Base-by-base conservation (phyloP, 192 early-diverging fungal species). In the Physocladia obscura region DNA sequence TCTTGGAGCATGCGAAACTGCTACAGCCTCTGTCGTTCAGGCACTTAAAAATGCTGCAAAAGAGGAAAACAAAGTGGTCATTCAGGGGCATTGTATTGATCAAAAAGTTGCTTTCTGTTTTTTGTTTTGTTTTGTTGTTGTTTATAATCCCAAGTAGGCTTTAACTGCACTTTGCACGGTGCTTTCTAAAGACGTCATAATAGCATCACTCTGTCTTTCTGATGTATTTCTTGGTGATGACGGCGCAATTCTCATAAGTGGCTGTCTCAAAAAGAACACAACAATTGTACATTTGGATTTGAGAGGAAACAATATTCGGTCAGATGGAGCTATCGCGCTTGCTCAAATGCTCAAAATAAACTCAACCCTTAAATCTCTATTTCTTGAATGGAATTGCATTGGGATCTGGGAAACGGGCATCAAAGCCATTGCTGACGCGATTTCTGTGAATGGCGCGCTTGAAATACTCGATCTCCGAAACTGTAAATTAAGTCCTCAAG, bases 341-440 rank as follows among this genome's bases (percentile, higher is more conserved):
- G 79, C 67, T 2, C 81, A 85, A 62, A 83, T 87, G 83, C 73
- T 87, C 0, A 82, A 82, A 57, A 74, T 85, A 54, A 87, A 87
- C 72, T 32, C 61, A 3, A 34, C 72, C 6, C 55, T 87, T 17
- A 70, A 82, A 68, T 63, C 63, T 70, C 65, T 87, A 29, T 55
- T 77, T 8, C 67, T 87, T 11, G 85, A 87, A 69, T 87, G 85
- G 85, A 87, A 87, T 64, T 85, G 83, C 74, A 75, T 87, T 22
- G 85, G 85, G 2, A 81, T 87, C 48, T 87, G 85, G 85, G 81
- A 87, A 35, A 62, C 76, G 21, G 83, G 83, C 26, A 44, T 82
- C 4, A 75, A 74, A 36, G 77, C 83, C 3, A 22, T 87, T 2
- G 80, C 79, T 3, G 85, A 87, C 59, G 83, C 81, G 19, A 63